Conservation (phyloP, 495 filamentous ascomycete species). For the Chaetomium fimeti region DNA sequence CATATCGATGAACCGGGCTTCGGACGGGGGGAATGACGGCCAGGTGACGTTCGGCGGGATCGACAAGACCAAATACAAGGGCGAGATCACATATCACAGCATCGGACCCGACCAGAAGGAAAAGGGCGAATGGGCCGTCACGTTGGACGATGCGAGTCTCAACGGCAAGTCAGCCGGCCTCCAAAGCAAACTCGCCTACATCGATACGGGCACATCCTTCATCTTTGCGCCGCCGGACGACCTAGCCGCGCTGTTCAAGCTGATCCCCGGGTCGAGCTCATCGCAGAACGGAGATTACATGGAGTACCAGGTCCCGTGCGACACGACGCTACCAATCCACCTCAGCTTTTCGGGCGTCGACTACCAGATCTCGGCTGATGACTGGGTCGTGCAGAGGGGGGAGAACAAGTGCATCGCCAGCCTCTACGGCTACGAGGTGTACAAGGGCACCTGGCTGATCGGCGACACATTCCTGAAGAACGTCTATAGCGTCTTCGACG, state of each 20-base stretch:
- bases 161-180: constrained; percentile 55
- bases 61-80: constrained; percentile 63
- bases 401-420: constrained; percentile 61
- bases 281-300: constrained; percentile 40
- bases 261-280: constrained; percentile 58
- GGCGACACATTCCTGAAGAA: constrained; percentile 88
- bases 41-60: constrained; percentile 73
- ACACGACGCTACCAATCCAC: constrained; percentile 48
- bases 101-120: constrained; percentile 37
- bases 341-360: constrained; percentile 48
- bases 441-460: constrained; percentile 62
- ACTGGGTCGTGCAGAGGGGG: constrained; percentile 60
- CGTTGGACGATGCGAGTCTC: constrained; percentile 60
- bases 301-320: constrained; percentile 68
- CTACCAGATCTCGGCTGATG: constrained; percentile 64
- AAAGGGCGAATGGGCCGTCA: constrained; percentile 63
- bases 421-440: constrained; percentile 54
- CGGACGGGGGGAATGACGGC: constrained; percentile 66
- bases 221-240: constrained; percentile 65
- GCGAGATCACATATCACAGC: constrained; percentile 62
- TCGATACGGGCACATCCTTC: constrained; percentile 81
- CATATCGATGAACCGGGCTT: constrained; percentile 61
- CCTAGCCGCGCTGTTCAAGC: constrained; percentile 60
- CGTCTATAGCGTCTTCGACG: constrained; percentile 84
- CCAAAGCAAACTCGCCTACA: constrained; percentile 57